phyloP scores from a whole-genome alignment of 371 early-diverging fungal species.

The Actinomortierella ambigua region DNA sequence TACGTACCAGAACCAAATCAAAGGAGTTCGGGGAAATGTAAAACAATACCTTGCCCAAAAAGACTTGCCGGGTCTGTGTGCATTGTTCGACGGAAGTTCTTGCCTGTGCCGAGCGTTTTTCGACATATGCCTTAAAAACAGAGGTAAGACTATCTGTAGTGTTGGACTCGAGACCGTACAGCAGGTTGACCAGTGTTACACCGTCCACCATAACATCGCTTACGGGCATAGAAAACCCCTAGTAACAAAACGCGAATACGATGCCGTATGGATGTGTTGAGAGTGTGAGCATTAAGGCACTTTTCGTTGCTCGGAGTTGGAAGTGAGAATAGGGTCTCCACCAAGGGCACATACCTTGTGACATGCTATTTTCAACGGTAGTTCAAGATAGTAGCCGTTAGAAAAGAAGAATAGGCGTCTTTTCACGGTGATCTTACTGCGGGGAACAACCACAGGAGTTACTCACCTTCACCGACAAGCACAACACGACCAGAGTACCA shows the following conservation, averaged over 20 bases:
- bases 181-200: slow-evolving; percentile 33
- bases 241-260: slow-evolving; percentile 2
- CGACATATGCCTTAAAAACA: slow-evolving; percentile 27
- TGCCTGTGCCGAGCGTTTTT: slow-evolving; percentile 18
- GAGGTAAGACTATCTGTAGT: slow-evolving; percentile 14
- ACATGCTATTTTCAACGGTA: background rate
- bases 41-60: slow-evolving; percentile 42
- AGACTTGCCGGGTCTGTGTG: slow-evolving; percentile 22
- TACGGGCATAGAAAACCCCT: slow-evolving; percentile 35
- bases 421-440: no score
- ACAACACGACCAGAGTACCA: slow-evolving; percentile 42
- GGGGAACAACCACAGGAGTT: background rate
- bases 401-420: background rate
- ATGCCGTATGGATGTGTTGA: background rate
- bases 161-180: slow-evolving; percentile 10
- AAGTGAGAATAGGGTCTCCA: background rate
- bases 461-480: slow-evolving; percentile 39
- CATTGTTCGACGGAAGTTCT: slow-evolving; percentile 40
- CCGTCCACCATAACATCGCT: slow-evolving; percentile 40
- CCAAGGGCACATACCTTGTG: background rate
- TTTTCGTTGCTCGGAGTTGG: background rate
- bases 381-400: background rate
- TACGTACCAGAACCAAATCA: no score
- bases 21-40: no score
- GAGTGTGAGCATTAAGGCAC: no score